A percentile compares a stretch with the other conserved stretches of the same genome.
Evolutionary conservation across 345 rosid genomes (phyloP).

Genomic region (Populus tremula): DNA sequence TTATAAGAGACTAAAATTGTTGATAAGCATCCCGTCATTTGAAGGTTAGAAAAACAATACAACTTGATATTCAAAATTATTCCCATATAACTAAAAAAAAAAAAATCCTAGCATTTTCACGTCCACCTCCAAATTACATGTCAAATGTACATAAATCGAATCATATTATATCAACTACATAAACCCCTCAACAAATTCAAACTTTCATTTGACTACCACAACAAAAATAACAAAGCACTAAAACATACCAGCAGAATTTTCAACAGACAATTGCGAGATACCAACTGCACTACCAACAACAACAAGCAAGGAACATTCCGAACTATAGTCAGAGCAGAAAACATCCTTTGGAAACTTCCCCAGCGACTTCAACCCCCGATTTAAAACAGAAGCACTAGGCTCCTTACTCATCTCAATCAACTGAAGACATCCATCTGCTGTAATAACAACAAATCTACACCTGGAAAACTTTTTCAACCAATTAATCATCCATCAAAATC

Average conservation of each 20-base stretch:
- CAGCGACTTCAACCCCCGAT: slow-evolving; percentile 34
- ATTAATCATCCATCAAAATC: slow-evolving; percentile 13
- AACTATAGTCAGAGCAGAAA: slow-evolving; percentile 72
- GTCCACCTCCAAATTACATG: not conserved
- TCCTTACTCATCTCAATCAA: slow-evolving; percentile 66
- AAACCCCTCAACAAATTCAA: not conserved
- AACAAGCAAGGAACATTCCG: slow-evolving; percentile 55
- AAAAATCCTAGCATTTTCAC: not conserved
- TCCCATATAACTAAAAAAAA: not conserved
- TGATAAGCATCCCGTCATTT: not conserved
- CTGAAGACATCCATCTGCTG: slow-evolving; percentile 71
- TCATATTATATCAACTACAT: slow-evolving; percentile 1
- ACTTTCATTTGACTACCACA: not conserved
- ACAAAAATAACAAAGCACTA: slow-evolving; percentile 12
- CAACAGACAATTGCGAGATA: slow-evolving; percentile 34
- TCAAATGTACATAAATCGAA: not conserved
- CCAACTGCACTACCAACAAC: slow-evolving; percentile 51
- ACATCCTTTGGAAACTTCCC: slow-evolving; percentile 60
- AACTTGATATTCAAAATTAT: not conserved
- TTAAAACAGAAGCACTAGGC: slow-evolving; percentile 57
- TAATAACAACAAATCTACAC: slow-evolving; percentile 63
- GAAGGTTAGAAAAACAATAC: not conserved
- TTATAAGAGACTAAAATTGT: not conserved
- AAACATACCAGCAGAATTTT: slow-evolving; percentile 65
- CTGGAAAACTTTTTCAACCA: slow-evolving; percentile 39